phyloP scores from a whole-genome alignment of 257 asterid species.

The Scutellaria minor region DNA sequence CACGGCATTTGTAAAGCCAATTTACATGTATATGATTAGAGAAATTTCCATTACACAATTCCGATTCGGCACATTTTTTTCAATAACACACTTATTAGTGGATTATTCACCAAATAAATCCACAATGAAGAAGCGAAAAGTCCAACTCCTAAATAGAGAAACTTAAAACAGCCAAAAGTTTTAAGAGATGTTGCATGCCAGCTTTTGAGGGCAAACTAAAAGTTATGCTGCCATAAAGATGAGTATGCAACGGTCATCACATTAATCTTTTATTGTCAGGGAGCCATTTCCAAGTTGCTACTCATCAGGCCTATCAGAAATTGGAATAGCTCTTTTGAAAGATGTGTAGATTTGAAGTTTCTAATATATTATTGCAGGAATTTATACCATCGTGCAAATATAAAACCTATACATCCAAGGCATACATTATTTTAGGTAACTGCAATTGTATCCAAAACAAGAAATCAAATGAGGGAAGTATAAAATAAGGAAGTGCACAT shows the following conservation, averaged over 20 bases:
- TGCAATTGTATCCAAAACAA: constrained; percentile 26
- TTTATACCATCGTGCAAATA: constrained; percentile 8
- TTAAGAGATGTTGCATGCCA: constrained; percentile 3
- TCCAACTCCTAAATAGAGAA: constrained; percentile 11
- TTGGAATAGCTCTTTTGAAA: constrained; percentile 22
- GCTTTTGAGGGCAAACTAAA: constrained; percentile 8
- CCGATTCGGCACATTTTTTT: constrained; percentile 12
- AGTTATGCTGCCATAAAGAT: background rate
- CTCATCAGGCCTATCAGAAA: constrained; percentile 4
- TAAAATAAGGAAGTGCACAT: constrained; percentile 33
- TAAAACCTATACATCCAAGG: constrained; percentile 1
- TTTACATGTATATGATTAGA: background rate
- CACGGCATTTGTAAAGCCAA: background rate
- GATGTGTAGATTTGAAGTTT: background rate
- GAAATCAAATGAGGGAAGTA: constrained; percentile 31
- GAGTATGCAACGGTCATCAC: constrained; percentile 8
- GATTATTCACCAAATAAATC: constrained; percentile 12
- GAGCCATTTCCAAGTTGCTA: background rate
- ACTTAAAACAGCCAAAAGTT: constrained; percentile 1
- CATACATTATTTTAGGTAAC: constrained; percentile 21
- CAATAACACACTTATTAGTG: background rate
- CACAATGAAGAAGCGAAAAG: constrained; percentile 8
- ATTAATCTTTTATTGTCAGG: constrained; percentile 5
- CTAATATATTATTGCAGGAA: constrained; percentile 2
- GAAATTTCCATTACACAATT: constrained; percentile 9